Evolutionary conservation across 2,329 filamentous ascomycete genomes (phyloP).

Genomic region (Thelonectria discophora): DNA sequence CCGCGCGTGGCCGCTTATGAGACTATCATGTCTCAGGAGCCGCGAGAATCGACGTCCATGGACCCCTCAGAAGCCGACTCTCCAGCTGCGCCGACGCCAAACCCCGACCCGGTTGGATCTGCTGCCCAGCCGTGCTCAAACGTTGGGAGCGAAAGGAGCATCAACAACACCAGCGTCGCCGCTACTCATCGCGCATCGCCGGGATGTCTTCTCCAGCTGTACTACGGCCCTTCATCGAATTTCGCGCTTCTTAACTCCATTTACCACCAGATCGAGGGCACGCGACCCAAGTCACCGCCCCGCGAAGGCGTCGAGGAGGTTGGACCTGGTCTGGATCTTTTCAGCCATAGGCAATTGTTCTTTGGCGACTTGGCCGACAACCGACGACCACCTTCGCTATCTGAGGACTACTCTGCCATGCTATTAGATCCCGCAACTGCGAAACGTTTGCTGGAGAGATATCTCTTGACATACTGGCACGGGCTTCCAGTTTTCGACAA

Average conservation of each 20-base stretch:
- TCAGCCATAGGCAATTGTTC: constrained; percentile 43
- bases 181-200: constrained; percentile 56
- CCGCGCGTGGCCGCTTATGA: constrained; percentile 37
- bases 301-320: constrained; percentile 44
- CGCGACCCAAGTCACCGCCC: constrained; percentile 31
- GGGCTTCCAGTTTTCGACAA: constrained; percentile 49
- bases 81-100: constrained; percentile 32
- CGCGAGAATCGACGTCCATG: constrained; percentile 27
- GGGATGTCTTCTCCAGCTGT: constrained; percentile 54
- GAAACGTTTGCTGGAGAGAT: constrained; percentile 50
- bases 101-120: constrained; percentile 21
- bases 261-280: constrained; percentile 46
- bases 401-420: constrained; percentile 42
- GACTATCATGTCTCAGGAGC: constrained; percentile 35
- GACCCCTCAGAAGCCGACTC: constrained; percentile 37
- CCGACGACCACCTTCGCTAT: constrained; percentile 38
- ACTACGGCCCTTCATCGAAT: constrained; percentile 58
- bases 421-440: constrained; percentile 52
- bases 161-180: constrained; percentile 54
- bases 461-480: constrained; percentile 52
- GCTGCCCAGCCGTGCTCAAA: constrained; percentile 22
- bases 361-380: constrained; percentile 50
- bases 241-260: constrained; percentile 52
- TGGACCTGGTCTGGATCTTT: constrained; percentile 45
- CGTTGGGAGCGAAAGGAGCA: constrained; percentile 38